Evolutionary conservation across 768 basidiomycete genomes (phyloP), one percentile per base, ranked within the genome.

Genomic region (Macrolepiota dolichaula): DNA sequence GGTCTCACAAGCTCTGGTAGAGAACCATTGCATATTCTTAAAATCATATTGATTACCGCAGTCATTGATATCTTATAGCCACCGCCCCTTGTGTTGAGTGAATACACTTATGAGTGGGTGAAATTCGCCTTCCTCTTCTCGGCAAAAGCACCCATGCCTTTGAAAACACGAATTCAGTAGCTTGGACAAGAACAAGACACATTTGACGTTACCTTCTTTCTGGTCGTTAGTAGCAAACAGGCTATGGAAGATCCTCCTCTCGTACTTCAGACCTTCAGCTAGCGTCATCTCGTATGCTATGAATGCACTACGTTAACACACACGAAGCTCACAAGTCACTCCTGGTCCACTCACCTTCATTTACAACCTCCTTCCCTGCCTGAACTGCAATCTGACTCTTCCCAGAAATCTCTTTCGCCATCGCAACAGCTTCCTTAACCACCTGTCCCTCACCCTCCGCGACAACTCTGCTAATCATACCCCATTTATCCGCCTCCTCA

Each of bases 201-300:
- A 17, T 66, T 25, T 51, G 19, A 55, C 29, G 74, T 62, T 67
- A 89, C 94, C 95, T 77, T 96, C 95, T 79, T 96, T 96, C 76
- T 96, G 94, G 72, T 96, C 95, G 56, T 88, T 84, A 17, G 97
- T 97, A 4, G 94, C 94, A 68, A 99, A 98, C 61, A 95, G 76
- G 42, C 85, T 81, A 66, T 98, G 91, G 88, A 98, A 98, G 46
- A 95, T 76, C 63, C 94, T 80, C 63, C 94, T 81, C 75, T 98
- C 97, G 65, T 94, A 88, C 62, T 86, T 81, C 66, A 98, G 72
- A 0, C 96, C 97, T 69, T 97, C 91, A 4, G 82, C 75, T 49
- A 99, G 80, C 5, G 84, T 81, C 65, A 93, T 72, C 67, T 99
- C 94, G 65, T 87, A 90, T 22, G 94, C 96, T 85, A 66, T 17